Conservation (phyloP, 805 yeast genomes). For the Myxozyma udenii region DNA sequence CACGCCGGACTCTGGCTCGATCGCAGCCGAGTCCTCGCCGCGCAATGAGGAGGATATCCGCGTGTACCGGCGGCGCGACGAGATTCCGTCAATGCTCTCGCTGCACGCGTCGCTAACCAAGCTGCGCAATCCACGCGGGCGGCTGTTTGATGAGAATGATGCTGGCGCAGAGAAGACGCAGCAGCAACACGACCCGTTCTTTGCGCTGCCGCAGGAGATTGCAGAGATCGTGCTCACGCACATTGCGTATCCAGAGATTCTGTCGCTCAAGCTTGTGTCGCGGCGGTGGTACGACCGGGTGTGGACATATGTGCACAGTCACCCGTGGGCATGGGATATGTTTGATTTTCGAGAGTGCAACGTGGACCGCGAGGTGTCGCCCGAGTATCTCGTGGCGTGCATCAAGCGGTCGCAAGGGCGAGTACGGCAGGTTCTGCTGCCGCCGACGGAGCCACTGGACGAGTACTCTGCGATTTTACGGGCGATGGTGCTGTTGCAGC, state of each 20-base stretch:
- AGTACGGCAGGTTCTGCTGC: conserved; percentile 4
- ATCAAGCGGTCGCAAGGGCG: conserved; percentile 9
- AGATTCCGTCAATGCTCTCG: conserved; percentile 9
- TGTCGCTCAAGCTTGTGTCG: conserved; percentile 10
- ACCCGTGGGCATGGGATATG: conserved; percentile 8
- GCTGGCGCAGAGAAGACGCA: not conserved
- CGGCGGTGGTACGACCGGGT: conserved; percentile 14
- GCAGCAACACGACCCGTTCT: conserved; percentile 12
- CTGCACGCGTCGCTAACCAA: conserved; percentile 12
- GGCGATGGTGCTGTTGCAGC: conserved; percentile 15
- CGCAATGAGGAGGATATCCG: conserved; percentile 19
- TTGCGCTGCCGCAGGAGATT: conserved; percentile 15
- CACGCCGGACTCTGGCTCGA: not conserved
- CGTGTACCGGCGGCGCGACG: conserved; percentile 6
- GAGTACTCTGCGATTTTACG: conserved; percentile 12
- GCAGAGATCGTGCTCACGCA: conserved; percentile 10
- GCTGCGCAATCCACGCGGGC: conserved; percentile 12
- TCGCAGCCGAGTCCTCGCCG: conserved; percentile 7
- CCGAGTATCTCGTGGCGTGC: conserved; percentile 21
- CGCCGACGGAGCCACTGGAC: conserved; percentile 2
- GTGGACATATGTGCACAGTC: conserved; percentile 3
- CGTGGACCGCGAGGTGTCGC: conserved; percentile 10
- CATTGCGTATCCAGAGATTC: conserved; percentile 15
- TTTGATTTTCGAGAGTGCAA: conserved; percentile 12
- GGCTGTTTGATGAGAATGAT: not conserved